Evolutionary conservation across 306 rosid genomes (phyloP).

Genomic region (Delonix regia): DNA sequence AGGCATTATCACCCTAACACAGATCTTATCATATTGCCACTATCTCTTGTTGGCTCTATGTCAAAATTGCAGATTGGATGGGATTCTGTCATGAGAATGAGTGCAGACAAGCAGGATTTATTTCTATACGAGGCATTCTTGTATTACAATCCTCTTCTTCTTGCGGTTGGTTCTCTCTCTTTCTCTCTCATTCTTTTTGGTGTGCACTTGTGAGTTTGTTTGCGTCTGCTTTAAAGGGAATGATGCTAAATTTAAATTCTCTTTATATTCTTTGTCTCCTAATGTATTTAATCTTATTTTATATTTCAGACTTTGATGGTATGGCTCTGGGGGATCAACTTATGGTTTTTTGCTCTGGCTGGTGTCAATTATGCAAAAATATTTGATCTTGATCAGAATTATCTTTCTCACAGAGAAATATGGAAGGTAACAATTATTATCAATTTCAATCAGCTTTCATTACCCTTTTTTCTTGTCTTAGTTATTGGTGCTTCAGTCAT

Average conservation of each 20-base stretch:
- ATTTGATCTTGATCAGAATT: constrained; percentile 90
- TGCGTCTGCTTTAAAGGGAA: constrained; percentile 24
- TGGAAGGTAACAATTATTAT: constrained; percentile 64
- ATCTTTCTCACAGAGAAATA: constrained; percentile 86
- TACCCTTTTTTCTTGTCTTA: background rate
- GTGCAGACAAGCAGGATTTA: constrained; percentile 85
- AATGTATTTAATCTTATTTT: constrained; percentile 32
- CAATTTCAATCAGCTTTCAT: background rate
- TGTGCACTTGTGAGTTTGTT: constrained; percentile 23
- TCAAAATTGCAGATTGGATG: constrained; percentile 81
- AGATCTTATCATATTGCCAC: constrained; percentile 32
- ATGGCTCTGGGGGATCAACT: constrained; percentile 98
- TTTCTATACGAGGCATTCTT: constrained; percentile 97
- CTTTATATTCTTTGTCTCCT: constrained; percentile 26
- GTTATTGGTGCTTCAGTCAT: background rate
- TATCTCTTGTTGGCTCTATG: constrained; percentile 32
- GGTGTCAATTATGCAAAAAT: constrained; percentile 74
- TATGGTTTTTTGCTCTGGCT: constrained; percentile 79
- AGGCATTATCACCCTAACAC: constrained; percentile 9
- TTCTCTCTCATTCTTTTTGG: background rate
- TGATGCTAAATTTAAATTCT: constrained; percentile 19
- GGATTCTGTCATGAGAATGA: constrained; percentile 99
- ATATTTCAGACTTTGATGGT: constrained; percentile 83
- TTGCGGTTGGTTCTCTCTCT: constrained; percentile 67
- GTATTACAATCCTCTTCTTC: constrained; percentile 96